phyloP scores from a whole-genome alignment of 129 eudicot species.

The Helianthus tuberosus region DNA sequence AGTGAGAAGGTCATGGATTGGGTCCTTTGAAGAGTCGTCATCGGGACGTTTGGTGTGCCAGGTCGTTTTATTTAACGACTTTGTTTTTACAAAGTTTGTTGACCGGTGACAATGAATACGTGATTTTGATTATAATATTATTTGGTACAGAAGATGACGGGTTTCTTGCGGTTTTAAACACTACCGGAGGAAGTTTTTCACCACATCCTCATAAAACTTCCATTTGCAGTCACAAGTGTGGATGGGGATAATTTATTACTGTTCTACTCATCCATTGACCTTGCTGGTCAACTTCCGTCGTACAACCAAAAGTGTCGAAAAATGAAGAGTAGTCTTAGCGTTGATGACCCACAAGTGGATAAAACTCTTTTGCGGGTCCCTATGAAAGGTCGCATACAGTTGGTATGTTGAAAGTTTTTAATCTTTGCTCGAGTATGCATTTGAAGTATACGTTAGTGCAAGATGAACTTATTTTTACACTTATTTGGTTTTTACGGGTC shows the following conservation, averaged over 20 bases:
- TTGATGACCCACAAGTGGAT: constrained; percentile 52
- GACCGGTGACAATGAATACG: not conserved
- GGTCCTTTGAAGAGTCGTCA: constrained; percentile 98
- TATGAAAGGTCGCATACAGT: constrained; percentile 89
- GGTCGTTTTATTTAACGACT: constrained; percentile 49
- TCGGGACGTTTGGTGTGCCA: constrained; percentile 36
- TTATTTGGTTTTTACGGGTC: constrained; percentile 48
- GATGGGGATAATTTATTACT: constrained; percentile 85
- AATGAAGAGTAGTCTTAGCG: constrained; percentile 56
- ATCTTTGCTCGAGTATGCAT: not conserved
- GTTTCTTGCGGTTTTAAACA: constrained; percentile 89
- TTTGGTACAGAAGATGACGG: constrained; percentile 84
- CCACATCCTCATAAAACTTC: constrained; percentile 95
- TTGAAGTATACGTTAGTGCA: not conserved
- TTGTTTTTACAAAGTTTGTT: not conserved
- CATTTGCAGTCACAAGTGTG: constrained; percentile 83
- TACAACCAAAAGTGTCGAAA: constrained; percentile 46
- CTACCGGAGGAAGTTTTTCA: constrained; percentile 85
- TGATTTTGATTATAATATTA: constrained; percentile 9
- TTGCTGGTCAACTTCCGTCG: constrained; percentile 52
- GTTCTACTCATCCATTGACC: constrained; percentile 81
- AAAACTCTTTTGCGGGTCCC: constrained; percentile 72
- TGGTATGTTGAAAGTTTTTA: constrained; percentile 50
- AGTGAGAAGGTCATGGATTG: constrained; percentile 89
- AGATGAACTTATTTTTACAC: not conserved